These are phyloP conservation scores for Trametopsis cervina DNA, from an alignment of 768 basidiomycete genomes.

Conservation along the genomic window DNA sequence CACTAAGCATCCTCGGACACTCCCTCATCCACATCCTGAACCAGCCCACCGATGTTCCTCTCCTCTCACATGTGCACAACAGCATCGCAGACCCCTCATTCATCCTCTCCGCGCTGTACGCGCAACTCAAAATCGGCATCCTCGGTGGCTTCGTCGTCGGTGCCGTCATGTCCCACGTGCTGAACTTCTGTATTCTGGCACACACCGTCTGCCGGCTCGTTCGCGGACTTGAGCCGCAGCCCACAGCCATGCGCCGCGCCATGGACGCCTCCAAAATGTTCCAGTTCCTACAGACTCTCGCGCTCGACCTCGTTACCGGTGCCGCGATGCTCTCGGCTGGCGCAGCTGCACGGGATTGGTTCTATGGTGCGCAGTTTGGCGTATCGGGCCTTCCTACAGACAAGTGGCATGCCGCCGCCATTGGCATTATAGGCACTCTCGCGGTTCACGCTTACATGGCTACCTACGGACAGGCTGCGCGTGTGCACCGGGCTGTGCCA, in stretches of 20 bases:
- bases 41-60: conserved; percentile 1
- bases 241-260: conserved; percentile 7
- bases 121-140: conserved; percentile 6
- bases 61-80: neutral
- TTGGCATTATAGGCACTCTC: neutral
- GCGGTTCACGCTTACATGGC: neutral
- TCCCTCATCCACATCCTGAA: neutral
- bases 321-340: conserved; percentile 4
- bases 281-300: neutral
- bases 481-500: no score
- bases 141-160: conserved; percentile 10
- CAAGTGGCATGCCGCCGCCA: conserved; percentile 1
- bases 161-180: conserved; percentile 5
- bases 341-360: conserved; percentile 3
- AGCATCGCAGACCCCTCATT: neutral
- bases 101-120: neutral
- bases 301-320: conserved; percentile 7
- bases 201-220: conserved; percentile 9
- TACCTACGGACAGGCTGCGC: neutral
- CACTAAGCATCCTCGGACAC: conserved; percentile 5
- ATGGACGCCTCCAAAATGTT: conserved; percentile 6
- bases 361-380: neutral
- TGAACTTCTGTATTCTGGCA: conserved; percentile 9
- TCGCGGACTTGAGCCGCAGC: conserved; percentile 8
- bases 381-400: neutral